Conservation (phyloP, 768 basidiomycete species). For the Tylopilus subfusipes region DNA sequence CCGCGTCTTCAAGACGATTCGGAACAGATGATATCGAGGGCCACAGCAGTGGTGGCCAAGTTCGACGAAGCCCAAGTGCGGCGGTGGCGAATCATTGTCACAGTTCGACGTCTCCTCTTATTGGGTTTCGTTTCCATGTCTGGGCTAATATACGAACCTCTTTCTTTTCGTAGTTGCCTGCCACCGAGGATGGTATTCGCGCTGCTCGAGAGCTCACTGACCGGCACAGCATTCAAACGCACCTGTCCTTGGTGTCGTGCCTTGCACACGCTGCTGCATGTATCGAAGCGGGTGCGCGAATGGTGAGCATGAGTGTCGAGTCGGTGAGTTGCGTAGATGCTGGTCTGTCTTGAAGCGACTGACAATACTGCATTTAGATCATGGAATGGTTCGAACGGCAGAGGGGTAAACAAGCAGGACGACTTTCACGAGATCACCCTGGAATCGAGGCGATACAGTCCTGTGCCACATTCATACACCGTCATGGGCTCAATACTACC, state of each 20-base stretch:
- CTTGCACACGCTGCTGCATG: conserved; percentile 57
- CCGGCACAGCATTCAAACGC: conserved; percentile 42
- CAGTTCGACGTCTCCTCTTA: conserved; percentile 35
- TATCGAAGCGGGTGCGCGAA: conserved; percentile 46
- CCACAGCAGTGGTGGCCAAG: conserved; percentile 37
- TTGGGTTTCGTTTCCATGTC: not conserved
- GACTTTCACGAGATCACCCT: conserved; percentile 29
- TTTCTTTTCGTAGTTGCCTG: conserved; percentile 45
- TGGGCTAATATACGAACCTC: not conserved
- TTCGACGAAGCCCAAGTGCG: conserved; percentile 41
- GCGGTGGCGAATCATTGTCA: conserved; percentile 43
- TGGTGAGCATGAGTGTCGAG: conserved; percentile 48
- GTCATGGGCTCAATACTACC: conserved; percentile 38
- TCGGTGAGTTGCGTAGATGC: conserved; percentile 37
- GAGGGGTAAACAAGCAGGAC: not conserved
- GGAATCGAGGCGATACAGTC: conserved; percentile 48
- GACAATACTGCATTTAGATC: conserved; percentile 30
- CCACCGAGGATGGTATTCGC: conserved; percentile 50
- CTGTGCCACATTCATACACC: conserved; percentile 42
- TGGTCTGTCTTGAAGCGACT: not conserved
- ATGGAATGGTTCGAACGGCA: conserved; percentile 42
- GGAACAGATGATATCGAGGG: conserved; percentile 40
- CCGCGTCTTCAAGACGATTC: conserved; percentile 40
- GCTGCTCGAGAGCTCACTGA: conserved; percentile 43
- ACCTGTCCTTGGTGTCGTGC: conserved; percentile 50